These are phyloP conservation scores for Podila verticillata DNA, from an alignment of 192 early-diverging fungal genomes.

Conservation along the genomic window DNA sequence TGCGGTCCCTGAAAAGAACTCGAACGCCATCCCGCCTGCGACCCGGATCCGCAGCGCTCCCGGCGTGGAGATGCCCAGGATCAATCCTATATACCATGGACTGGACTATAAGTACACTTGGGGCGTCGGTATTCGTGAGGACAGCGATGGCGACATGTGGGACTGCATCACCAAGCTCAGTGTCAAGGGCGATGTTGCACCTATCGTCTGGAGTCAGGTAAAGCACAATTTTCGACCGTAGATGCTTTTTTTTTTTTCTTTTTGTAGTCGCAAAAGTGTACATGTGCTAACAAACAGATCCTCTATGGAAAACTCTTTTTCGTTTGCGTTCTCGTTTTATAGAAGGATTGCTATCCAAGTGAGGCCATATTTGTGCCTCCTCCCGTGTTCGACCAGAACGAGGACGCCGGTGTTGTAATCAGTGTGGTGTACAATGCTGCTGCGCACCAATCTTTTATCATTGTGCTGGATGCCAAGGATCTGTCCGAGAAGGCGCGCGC, in stretches of 20 bases:
- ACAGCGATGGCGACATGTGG: slow-evolving; percentile 56
- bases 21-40: slow-evolving; percentile 21
- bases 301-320: not conserved
- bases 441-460: slow-evolving; percentile 70
- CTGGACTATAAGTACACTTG: slow-evolving; percentile 61
- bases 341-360: slow-evolving; percentile 78
- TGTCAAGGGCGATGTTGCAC: slow-evolving; percentile 51
- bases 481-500: slow-evolving; percentile 73
- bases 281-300: not conserved
- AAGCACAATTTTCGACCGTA: not conserved
- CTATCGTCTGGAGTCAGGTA: slow-evolving; percentile 40
- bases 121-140: slow-evolving; percentile 55
- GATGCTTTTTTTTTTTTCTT: slow-evolving; percentile 17
- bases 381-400: slow-evolving; percentile 55
- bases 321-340: not conserved
- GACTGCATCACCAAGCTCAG: slow-evolving; percentile 67
- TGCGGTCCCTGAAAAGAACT: slow-evolving; percentile 44
- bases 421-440: slow-evolving; percentile 78
- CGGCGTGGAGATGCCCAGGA: slow-evolving; percentile 60
- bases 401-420: slow-evolving; percentile 82
- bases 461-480: slow-evolving; percentile 78
- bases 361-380: slow-evolving; percentile 83
- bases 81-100: slow-evolving; percentile 59
- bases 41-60: slow-evolving; percentile 54
- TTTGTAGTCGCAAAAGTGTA: not conserved